phyloP scores from a whole-genome alignment of 2,329 filamentous ascomycete species.

The Zymoseptoria pseudotritici region DNA sequence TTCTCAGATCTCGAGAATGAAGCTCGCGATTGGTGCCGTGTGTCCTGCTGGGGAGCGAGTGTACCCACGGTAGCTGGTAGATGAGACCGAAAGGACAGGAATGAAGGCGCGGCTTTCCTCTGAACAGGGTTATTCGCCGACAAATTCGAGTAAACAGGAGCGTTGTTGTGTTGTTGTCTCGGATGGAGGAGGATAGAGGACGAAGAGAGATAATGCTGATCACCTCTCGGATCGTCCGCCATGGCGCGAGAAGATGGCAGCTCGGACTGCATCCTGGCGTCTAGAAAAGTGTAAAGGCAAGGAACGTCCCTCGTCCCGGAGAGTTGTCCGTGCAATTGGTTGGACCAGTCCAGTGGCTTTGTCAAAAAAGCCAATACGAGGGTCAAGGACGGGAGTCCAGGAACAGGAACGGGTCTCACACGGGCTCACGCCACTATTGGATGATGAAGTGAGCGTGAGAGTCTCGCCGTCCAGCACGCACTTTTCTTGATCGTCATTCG shows the following conservation, averaged over 20 bases:
- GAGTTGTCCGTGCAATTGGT: background rate
- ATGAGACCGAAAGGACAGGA: conserved; percentile 38
- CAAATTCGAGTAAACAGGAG: background rate
- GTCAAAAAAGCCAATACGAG: too few species aligned
- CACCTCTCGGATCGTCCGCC: background rate
- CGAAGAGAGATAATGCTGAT: background rate
- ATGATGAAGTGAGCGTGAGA: too few species aligned
- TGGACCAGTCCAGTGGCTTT: background rate
- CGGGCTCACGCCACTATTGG: too few species aligned
- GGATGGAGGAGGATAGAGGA: background rate
- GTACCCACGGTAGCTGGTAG: conserved; percentile 11
- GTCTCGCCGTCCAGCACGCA: too few species aligned
- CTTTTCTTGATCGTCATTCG: too few species aligned
- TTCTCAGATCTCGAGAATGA: conserved; percentile 37
- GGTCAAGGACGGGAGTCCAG: too few species aligned
- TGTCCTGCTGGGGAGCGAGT: conserved; percentile 42
- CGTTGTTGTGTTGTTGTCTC: background rate
- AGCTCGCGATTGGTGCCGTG: conserved; percentile 37
- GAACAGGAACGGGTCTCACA: too few species aligned
- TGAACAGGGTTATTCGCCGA: background rate
- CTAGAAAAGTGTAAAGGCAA: background rate
- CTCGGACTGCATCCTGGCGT: background rate
- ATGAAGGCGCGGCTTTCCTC: conserved; percentile 30
- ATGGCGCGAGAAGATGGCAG: background rate
- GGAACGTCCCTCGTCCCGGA: background rate